phyloP scores from a whole-genome alignment of 2,329 filamentous ascomycete species.

The Phyllosticta citrichinensis region DNA sequence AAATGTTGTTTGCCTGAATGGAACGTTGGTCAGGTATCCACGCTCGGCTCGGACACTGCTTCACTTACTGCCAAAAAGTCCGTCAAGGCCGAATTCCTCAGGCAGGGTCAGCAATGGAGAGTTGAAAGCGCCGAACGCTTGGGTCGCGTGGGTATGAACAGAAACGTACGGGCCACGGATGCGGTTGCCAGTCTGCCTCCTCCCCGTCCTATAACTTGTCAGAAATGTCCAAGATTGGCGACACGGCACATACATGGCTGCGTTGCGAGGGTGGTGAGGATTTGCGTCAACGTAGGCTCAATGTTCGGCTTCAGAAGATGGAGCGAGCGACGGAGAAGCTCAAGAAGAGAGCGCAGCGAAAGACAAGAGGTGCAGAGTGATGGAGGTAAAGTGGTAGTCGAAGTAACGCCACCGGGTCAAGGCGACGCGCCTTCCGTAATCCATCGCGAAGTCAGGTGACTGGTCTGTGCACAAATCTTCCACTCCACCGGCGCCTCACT shows the following conservation, averaged over 20 bases:
- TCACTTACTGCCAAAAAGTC: slow-evolving; percentile 53
- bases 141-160: background rate
- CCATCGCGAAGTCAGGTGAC: background rate
- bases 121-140: background rate
- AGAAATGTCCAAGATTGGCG: background rate
- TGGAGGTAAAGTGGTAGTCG: background rate
- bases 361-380: background rate
- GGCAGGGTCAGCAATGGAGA: background rate
- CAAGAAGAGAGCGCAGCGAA: background rate
- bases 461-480: too few relatives aligned
- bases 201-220: slow-evolving; percentile 14
- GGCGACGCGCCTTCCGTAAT: too few relatives aligned
- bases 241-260: background rate
- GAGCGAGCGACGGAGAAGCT: background rate
- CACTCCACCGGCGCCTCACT: too few relatives aligned
- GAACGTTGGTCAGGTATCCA: background rate
- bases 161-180: slow-evolving; percentile 45
- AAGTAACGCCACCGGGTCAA: background rate
- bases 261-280: background rate
- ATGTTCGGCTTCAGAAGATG: background rate
- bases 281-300: background rate
- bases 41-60: background rate
- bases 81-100: slow-evolving; percentile 51
- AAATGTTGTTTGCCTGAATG: slow-evolving; percentile 60
- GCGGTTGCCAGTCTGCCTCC: slow-evolving; percentile 30